These are phyloP conservation scores for Trametes meyenii DNA, from an alignment of 768 basidiomycete genomes.

Conservation along the genomic window DNA sequence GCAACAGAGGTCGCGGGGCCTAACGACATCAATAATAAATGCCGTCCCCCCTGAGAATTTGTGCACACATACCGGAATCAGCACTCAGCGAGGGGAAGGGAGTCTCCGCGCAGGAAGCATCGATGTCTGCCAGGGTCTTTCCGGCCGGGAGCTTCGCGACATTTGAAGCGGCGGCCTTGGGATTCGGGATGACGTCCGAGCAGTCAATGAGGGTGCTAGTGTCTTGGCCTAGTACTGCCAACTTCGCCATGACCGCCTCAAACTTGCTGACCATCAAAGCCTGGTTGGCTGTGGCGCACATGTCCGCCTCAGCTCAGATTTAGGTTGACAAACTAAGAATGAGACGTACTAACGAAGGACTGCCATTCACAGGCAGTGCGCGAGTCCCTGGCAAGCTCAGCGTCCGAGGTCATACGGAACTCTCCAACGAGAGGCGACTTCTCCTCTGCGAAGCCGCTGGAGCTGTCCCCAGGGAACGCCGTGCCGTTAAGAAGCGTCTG, in stretches of 20 bases:
- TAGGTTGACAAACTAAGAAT: neutral
- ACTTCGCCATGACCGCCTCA: constrained; percentile 31
- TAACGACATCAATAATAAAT: neutral
- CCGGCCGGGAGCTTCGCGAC: constrained; percentile 28
- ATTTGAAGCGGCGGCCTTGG: constrained; percentile 9
- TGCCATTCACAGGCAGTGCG: constrained; percentile 18
- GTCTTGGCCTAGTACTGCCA: constrained; percentile 35
- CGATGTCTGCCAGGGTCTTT: constrained; percentile 27
- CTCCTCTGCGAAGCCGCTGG: constrained; percentile 23
- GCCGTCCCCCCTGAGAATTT: neutral
- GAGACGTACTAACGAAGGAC: constrained; percentile 8
- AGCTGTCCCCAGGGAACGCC: constrained; percentile 14
- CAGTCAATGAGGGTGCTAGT: constrained; percentile 7
- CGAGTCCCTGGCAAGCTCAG: neutral
- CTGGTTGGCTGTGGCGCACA: constrained; percentile 22
- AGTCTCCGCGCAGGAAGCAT: constrained; percentile 22
- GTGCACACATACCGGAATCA: constrained; percentile 1
- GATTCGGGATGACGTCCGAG: constrained; percentile 12
- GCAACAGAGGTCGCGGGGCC: neutral
- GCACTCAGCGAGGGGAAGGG: constrained; percentile 22
- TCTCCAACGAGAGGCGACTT: constrained; percentile 18
- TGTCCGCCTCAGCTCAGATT: neutral
- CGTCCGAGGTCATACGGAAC: constrained; percentile 28
- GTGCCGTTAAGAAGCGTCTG: constrained; percentile 24
- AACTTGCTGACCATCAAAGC: constrained; percentile 28